Base-by-base conservation (phyloP, 2,329 filamentous ascomycete genomes). In the Trichocomaceae sp. region DNA sequence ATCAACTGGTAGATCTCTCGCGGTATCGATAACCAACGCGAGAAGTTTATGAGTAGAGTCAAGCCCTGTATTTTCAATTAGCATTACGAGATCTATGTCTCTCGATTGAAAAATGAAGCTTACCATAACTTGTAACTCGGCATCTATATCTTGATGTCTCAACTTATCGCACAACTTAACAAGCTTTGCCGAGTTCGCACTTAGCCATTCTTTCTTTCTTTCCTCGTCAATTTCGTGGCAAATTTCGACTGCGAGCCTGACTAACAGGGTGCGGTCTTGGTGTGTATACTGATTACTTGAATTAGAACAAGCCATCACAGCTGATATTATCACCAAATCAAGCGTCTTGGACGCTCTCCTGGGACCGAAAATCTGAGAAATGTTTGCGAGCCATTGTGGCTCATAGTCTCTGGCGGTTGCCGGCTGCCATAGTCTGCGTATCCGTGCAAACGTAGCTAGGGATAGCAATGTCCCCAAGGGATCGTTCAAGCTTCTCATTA, bases 401-500 rank as follows among this genome's bases (percentile, higher is more conserved):
- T 35, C 12, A 19, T 63, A 52, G 41, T 57, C 53, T 60, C 56
- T 59, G 37, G 60, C 29, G 20, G 33, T 57, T 13, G 29, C 37
- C 23, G 48, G 12, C 10, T 37, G 45, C 50, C 58, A 56, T 8
- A 62, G 57, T 5, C 63, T 63, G 47, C 65, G 59, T 19, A 75
- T 65, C 3, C 63, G 66, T 4, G 71, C 67, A 56, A 74, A 71
- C 0, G 66, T 70, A 12, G 71, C 70, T n/a, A 75, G 64, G 41
- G 70, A 73, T n/a, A 74, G 58, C 5, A 75, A 61, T 35, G 69
- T 74, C 6, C 66, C 69, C 63, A 72, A 65, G 19, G 72, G 68
- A 47, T 73, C 66, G 44, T 72, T 66, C 22, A 73, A 57, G 50
- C 71, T 72, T 29, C 68, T 68, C n/a, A 73, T 52, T 4, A 63